phyloP scores from a whole-genome alignment of 2,329 filamentous ascomycete genomes.

The Nothomitra cinnamomea region DNA sequence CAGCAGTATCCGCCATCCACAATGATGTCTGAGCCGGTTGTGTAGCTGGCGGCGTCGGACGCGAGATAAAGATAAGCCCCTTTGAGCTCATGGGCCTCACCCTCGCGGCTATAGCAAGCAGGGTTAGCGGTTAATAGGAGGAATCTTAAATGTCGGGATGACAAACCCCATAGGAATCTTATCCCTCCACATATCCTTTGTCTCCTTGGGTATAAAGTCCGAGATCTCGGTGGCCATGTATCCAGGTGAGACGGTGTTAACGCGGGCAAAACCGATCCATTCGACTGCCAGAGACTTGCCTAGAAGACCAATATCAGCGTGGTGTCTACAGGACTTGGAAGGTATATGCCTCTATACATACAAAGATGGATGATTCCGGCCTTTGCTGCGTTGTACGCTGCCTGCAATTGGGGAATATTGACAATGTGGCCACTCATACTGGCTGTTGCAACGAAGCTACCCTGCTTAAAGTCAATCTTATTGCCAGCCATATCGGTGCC shows the following conservation, averaged over 20 bases:
- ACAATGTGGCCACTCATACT: conserved; percentile 65
- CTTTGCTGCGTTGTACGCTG: conserved; percentile 58
- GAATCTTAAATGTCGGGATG: background rate
- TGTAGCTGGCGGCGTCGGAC: conserved; percentile 68
- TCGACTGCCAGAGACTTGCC: conserved; percentile 57
- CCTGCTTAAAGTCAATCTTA: conserved; percentile 41
- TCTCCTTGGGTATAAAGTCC: conserved; percentile 44
- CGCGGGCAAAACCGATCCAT: conserved; percentile 58
- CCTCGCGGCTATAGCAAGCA: conserved; percentile 40
- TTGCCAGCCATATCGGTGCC: conserved; percentile 45
- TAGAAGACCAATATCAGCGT: conserved; percentile 15
- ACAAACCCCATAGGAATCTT: conserved; percentile 62
- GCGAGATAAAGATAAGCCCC: conserved; percentile 69
- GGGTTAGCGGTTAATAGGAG: background rate
- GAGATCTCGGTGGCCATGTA: conserved; percentile 63
- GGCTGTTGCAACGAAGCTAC: conserved; percentile 62
- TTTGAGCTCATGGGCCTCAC: conserved; percentile 57
- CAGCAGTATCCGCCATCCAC: conserved; percentile 57
- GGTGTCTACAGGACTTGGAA: background rate
- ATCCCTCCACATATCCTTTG: conserved; percentile 55
- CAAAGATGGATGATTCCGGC: conserved; percentile 37
- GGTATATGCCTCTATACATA: conserved; percentile 14
- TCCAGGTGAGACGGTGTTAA: conserved; percentile 56
- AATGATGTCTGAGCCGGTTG: conserved; percentile 56
- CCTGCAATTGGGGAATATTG: conserved; percentile 60